Percentiles rank a stretch among this genome's conserved stretches.
phyloP scores from a whole-genome alignment of 108 stramenopile species.

The Cyclostephanos invisitatus region DNA sequence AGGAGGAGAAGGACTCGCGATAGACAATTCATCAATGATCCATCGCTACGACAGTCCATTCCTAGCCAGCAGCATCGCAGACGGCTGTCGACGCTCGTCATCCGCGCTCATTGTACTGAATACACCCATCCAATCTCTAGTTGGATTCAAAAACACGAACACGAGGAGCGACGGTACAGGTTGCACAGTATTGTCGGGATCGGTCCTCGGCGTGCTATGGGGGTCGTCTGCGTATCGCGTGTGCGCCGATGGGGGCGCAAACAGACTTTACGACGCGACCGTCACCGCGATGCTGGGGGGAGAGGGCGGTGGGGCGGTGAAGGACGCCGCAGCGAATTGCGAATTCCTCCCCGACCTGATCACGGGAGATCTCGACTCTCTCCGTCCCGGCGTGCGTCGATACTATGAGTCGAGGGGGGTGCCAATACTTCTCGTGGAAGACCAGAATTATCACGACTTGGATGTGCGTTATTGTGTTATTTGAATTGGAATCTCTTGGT shows the following conservation, averaged over 20 bases:
- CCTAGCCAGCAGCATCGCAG: neutral
- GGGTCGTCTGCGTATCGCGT: constrained; percentile 58
- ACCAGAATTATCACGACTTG: constrained; percentile 91
- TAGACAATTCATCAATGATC: neutral
- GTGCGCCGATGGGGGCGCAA: constrained; percentile 97
- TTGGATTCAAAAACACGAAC: neutral
- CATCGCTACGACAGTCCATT: constrained; percentile 47
- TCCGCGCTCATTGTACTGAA: constrained; percentile 64
- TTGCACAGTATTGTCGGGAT: constrained; percentile 5
- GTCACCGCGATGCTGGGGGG: neutral
- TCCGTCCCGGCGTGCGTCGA: constrained; percentile 62
- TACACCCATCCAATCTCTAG: constrained; percentile 51
- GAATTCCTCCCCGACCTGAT: constrained; percentile 78
- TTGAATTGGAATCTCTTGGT: neutral
- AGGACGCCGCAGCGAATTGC: neutral
- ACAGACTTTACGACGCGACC: constrained; percentile 82
- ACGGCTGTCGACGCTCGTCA: neutral
- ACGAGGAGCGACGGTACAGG: neutral
- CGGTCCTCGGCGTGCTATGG: constrained; percentile 67
- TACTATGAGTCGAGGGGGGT: constrained; percentile 67
- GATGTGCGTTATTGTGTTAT: constrained; percentile 53
- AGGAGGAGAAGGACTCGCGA: neutral
- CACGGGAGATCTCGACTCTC: constrained; percentile 92
- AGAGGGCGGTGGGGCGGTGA: constrained; percentile 1
- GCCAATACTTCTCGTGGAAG: constrained; percentile 53